Conservation (phyloP, 1,284 basidiomycete genomes). For the Cronartium ribicola region DNA sequence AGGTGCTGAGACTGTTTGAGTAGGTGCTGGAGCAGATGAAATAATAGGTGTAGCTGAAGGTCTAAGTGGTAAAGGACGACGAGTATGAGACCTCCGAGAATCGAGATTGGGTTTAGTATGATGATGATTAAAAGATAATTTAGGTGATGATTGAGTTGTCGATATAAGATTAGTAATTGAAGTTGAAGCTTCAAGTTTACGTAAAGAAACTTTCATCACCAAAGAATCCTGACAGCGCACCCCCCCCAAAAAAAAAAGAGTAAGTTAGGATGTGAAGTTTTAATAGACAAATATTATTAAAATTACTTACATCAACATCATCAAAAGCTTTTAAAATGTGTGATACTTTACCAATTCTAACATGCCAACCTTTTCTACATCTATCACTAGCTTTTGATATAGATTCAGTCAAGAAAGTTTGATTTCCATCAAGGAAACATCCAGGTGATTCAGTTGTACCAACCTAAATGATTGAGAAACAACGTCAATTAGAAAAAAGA, state of each 20-base stretch:
- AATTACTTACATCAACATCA: conserved; percentile 8
- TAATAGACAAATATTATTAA: neutral
- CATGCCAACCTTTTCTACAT: conserved; percentile 31
- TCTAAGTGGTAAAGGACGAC: neutral
- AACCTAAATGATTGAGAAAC: too few species aligned
- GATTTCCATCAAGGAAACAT: conserved; percentile 26
- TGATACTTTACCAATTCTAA: conserved; percentile 14
- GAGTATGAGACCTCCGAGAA: neutral
- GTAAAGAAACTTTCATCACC: conserved; percentile 27
- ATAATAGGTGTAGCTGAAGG: neutral
- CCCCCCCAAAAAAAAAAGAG: too few species aligned
- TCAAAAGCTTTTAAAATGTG: conserved; percentile 20
- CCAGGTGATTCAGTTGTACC: conserved; percentile 19
- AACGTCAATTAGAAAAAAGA: neutral
- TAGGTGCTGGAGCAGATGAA: neutral
- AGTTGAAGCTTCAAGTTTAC: conserved; percentile 10
- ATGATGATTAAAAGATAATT: neutral
- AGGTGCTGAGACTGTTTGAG: neutral
- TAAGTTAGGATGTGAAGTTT: neutral
- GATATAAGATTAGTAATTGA: conserved; percentile 10
- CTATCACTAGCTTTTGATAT: conserved; percentile 14
- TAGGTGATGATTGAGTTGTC: conserved; percentile 2
- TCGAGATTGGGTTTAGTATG: neutral
- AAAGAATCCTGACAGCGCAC: conserved; percentile 14
- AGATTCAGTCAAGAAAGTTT: conserved; percentile 22